Percentiles rank a stretch among this genome's conserved stretches.
phyloP scores from a whole-genome alignment of 768 basidiomycete genomes.

The Psilocybe sp. region DNA sequence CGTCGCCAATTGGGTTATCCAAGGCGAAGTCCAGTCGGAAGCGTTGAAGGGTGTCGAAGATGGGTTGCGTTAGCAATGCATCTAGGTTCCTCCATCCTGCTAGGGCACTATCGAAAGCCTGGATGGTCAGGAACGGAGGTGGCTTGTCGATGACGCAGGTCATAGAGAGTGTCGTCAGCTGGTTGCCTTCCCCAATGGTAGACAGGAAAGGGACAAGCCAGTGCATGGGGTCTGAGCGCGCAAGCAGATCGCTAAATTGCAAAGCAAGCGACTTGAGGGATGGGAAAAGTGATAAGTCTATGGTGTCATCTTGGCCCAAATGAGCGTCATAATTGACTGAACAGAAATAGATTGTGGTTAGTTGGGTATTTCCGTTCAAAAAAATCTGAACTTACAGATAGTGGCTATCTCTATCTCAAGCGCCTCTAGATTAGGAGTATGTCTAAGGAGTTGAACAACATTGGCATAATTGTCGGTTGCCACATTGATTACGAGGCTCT shows the following conservation, averaged over 20 bases:
- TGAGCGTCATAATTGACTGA: slow-evolving; percentile 18
- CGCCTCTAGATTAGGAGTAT: slow-evolving; percentile 11
- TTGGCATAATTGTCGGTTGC: slow-evolving; percentile 16
- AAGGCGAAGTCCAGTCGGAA: slow-evolving; percentile 19
- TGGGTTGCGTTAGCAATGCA: slow-evolving; percentile 18
- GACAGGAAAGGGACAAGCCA: slow-evolving; percentile 22
- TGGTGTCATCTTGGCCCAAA: slow-evolving; percentile 13
- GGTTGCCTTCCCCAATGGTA: slow-evolving; percentile 11
- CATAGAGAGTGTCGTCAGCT: slow-evolving; percentile 17
- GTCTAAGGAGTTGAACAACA: slow-evolving; percentile 12
- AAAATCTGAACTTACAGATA: slow-evolving; percentile 12
- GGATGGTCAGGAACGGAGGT: slow-evolving; percentile 17
- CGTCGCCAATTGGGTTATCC: slow-evolving; percentile 18
- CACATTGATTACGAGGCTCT: slow-evolving; percentile 13
- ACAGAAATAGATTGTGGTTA: background rate
- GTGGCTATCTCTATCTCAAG: slow-evolving; percentile 21
- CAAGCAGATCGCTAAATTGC: slow-evolving; percentile 18
- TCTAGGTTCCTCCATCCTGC: slow-evolving; percentile 22
- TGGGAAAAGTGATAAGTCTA: slow-evolving; percentile 13
- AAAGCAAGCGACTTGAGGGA: slow-evolving; percentile 17
- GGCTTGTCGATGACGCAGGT: slow-evolving; percentile 22
- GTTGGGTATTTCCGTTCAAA: background rate
- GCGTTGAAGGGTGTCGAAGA: slow-evolving; percentile 16
- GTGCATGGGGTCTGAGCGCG: slow-evolving; percentile 20
- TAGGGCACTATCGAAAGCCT: slow-evolving; percentile 15